Percentiles rank a stretch among this genome's conserved stretches.
These are phyloP conservation scores for Cicer cuneatum DNA, from an alignment of 306 rosid species.

Conservation along the genomic window DNA sequence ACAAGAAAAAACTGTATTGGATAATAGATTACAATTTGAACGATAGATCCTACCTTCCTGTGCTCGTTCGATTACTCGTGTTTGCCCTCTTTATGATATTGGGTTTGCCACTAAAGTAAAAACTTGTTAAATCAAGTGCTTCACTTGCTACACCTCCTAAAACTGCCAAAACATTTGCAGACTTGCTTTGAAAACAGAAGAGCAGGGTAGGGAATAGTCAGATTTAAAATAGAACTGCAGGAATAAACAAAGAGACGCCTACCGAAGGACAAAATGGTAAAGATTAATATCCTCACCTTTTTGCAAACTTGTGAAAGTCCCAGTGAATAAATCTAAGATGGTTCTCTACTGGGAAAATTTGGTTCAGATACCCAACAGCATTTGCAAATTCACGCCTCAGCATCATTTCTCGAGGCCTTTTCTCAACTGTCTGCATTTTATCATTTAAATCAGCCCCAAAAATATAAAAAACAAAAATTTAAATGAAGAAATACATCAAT, in stretches of 20 bases:
- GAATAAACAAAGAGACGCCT: not conserved
- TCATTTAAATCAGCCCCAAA: constrained; percentile 44
- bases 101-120: constrained; percentile 91
- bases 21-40: constrained; percentile 19
- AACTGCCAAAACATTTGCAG: constrained; percentile 95
- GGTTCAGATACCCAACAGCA: constrained; percentile 94
- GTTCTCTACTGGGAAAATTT: constrained; percentile 70
- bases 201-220: constrained; percentile 49
- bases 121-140: constrained; percentile 89
- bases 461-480: not conserved
- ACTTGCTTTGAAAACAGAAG: constrained; percentile 72
- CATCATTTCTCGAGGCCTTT: constrained; percentile 99
- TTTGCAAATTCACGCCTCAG: constrained; percentile 90
- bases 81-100: constrained; percentile 59
- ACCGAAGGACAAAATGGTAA: not conserved
- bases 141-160: constrained; percentile 92
- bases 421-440: constrained; percentile 81
- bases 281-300: constrained; percentile 59
- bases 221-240: constrained; percentile 33
- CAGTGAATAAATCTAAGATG: constrained; percentile 92
- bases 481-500: constrained; percentile 23
- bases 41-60: constrained; percentile 60
- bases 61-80: constrained; percentile 70
- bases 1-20: not conserved
- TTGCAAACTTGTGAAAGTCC: constrained; percentile 98